Base-by-base conservation (phyloP, 2,329 filamentous ascomycete species). In the Diaporthe citrichinensis region DNA sequence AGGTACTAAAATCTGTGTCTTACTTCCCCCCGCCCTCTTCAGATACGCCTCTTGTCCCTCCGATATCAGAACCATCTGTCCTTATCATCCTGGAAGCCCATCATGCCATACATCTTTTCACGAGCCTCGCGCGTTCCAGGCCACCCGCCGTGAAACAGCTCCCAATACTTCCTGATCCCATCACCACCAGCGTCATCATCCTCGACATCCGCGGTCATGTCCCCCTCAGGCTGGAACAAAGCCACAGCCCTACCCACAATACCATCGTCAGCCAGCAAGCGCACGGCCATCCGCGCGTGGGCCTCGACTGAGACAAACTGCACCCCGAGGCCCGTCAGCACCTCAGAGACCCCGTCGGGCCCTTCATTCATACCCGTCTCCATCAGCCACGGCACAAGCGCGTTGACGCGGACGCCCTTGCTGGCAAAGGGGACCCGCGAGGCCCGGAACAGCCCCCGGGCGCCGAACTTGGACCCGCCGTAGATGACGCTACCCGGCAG, bases 361-460 rank as follows among this genome's bases (percentile, higher is more conserved):
- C 62, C 62, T 1, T 44, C 41, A 6, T 67, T 71, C 68, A 71
- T 71, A 2, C 34, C 49, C 7, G 67, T 71, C 53, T 71, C 49
- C 68, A 71, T 71, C 6, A 71, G 23, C 68, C 51, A 71, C 51
- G 68, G 68, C 34, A 71, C 49, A 8, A 71, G n/a, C 10, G 68
- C 68, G 23, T 71, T 71, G 15, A 71, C 20, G 8, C 68, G 68
- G 4, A 71, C 55, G 34, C 68, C 51, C 39, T 59, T 41, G 68
- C 23, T 71, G 25, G 68, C 68, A 28, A 71, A 41, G 5, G 55
- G 68, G 2, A 71, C 68, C 9, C 68, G n/a, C n/a, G 68, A 28
- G 2, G 51, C 23, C 28, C 68, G 36, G 41, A 71, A 71, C 7
- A 71, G 9, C 0, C 68, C 68, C 4, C 68, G 49, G 12, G 68